Conservation (phyloP, 73 alveolate species). For the Urostyla sp. region DNA sequence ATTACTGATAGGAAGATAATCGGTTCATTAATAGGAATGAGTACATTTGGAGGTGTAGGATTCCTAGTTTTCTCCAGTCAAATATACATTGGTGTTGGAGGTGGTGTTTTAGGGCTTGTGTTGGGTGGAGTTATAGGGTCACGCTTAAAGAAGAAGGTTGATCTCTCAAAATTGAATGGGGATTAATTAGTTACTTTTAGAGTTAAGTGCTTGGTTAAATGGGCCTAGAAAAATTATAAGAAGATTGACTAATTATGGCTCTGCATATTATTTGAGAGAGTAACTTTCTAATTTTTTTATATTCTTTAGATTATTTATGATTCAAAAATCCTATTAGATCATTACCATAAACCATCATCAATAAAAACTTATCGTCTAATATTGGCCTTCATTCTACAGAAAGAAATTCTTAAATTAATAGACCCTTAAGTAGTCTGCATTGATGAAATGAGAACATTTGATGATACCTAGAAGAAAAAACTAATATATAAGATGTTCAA, state of each 20-base stretch:
- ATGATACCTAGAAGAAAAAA: conserved; percentile 34
- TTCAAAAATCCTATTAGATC: conserved; percentile 14
- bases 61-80: conserved; percentile 36
- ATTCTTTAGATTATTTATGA: conserved; percentile 16
- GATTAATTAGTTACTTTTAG: conserved; percentile 10
- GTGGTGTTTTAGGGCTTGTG: conserved; percentile 43
- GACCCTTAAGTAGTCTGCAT: conserved; percentile 39
- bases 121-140: conserved; percentile 48
- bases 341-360: conserved; percentile 20
- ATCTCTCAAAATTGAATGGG: conserved; percentile 13
- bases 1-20: conserved; percentile 40
- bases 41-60: conserved; percentile 54
- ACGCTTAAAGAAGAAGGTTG: conserved; percentile 26
- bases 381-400: not conserved
- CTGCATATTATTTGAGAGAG: conserved; percentile 28
- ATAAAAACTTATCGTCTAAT: not conserved
- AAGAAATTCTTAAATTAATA: not conserved
- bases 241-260: conserved; percentile 45
- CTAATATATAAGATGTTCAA: conserved; percentile 43
- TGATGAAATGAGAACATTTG: conserved; percentile 9
- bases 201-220: conserved; percentile 7
- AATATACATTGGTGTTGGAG: conserved; percentile 19
- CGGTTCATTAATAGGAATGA: conserved; percentile 46
- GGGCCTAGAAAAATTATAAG: conserved; percentile 35
- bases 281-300: not conserved